phyloP scores from a whole-genome alignment of 306 rosid genomes.

The Notholithocarpus densiflorus region DNA sequence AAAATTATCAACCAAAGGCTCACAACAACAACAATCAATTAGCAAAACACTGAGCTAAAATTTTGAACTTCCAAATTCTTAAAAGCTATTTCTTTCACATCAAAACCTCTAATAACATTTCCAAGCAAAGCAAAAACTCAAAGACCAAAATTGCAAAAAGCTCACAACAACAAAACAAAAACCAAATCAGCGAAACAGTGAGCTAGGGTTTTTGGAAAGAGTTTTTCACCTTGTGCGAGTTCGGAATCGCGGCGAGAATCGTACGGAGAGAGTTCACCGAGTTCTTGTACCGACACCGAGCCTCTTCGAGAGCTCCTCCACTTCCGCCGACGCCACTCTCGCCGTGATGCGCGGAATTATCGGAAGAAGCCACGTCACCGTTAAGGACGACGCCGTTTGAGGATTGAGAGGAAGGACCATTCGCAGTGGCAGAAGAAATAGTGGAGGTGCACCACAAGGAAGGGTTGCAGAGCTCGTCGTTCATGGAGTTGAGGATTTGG shows the following conservation, averaged over 20 bases:
- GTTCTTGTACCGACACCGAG: conserved; percentile 67
- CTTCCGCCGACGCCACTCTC: conserved; percentile 39
- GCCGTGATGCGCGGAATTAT: conserved; percentile 38
- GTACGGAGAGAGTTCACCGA: conserved; percentile 71
- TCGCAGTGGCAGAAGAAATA: conserved; percentile 25
- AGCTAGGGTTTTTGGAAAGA: not conserved
- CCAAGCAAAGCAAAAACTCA: not conserved
- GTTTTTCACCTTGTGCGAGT: conserved; percentile 56
- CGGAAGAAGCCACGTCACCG: conserved; percentile 60
- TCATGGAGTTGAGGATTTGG: conserved; percentile 92
- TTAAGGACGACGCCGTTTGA: conserved; percentile 35
- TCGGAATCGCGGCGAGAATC: conserved; percentile 69
- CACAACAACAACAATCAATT: no score
- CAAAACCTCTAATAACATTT: not conserved
- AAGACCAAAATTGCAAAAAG: no score
- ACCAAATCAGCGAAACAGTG: not conserved
- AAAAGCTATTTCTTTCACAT: no score
- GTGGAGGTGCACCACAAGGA: conserved; percentile 65
- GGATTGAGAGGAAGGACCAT: conserved; percentile 39
- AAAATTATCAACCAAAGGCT: not conserved
- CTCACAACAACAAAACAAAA: no score
- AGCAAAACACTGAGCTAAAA: no score
- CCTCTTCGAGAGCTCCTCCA: conserved; percentile 86
- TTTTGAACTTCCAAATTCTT: no score
- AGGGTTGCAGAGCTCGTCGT: conserved; percentile 94